Conservation (phyloP, 2,329 filamentous ascomycete genomes). For the Penicillium paneum region DNA sequence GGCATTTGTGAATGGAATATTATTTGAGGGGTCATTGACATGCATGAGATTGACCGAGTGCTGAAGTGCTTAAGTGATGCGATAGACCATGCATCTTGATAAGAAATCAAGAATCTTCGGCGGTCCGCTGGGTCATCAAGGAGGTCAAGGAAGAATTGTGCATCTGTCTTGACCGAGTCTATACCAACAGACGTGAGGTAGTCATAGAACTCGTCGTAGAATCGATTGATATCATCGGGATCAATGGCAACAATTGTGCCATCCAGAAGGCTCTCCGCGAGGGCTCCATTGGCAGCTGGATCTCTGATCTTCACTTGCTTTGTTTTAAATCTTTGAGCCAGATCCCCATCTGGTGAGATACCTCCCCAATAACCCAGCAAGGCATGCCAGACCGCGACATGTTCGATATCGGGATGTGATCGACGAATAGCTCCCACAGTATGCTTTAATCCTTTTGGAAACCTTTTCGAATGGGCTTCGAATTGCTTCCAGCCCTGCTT, state of each 20-base stretch:
- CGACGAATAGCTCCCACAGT: constrained; percentile 67
- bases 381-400: constrained; percentile 93
- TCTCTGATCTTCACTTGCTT: constrained; percentile 55
- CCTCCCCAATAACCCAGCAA: constrained; percentile 88
- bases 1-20: constrained; percentile 82
- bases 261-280: constrained; percentile 23
- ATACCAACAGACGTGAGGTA: constrained; percentile 74
- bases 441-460: constrained; percentile 74
- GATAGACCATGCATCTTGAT: constrained; percentile 83
- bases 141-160: constrained; percentile 82
- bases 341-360: constrained; percentile 68
- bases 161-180: constrained; percentile 89
- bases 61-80: constrained; percentile 75
- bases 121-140: constrained; percentile 66
- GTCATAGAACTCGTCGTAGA: constrained; percentile 88
- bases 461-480: constrained; percentile 75
- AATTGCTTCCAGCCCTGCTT: constrained; percentile 70
- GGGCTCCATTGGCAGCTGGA: constrained; percentile 50
- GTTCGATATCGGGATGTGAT: constrained; percentile 68
- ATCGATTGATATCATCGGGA: constrained; percentile 66
- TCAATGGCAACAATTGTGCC: constrained; percentile 69
- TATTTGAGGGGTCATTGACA: constrained; percentile 84
- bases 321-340: constrained; percentile 78
- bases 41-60: constrained; percentile 80
- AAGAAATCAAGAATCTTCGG: constrained; percentile 67